A percentile compares a stretch with the other conserved stretches of the same genome.
phyloP scores from a whole-genome alignment of 2,329 filamentous ascomycete species.

The Dryadomyces quercivorus region DNA sequence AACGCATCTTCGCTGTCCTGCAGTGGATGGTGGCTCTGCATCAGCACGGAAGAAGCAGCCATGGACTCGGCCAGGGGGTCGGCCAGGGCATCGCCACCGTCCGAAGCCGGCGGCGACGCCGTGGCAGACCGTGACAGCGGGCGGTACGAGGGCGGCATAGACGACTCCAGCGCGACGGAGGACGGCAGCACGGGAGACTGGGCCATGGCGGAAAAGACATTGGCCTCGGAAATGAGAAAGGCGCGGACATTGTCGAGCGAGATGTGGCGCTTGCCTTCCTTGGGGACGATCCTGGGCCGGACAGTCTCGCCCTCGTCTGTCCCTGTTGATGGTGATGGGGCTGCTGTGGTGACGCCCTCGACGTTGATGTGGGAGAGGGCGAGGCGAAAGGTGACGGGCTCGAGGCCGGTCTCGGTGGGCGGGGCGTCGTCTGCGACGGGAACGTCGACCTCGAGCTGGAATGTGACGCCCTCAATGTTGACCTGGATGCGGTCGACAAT shows the following conservation, averaged over 20 bases:
- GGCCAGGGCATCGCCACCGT: slow-evolving; percentile 3
- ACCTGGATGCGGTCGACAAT: slow-evolving; percentile 61
- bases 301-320: background rate
- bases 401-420: slow-evolving; percentile 17
- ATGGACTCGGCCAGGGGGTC: slow-evolving; percentile 17
- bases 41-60: slow-evolving; percentile 20
- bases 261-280: slow-evolving; percentile 53
- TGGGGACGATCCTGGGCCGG: slow-evolving; percentile 28
- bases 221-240: slow-evolving; percentile 54
- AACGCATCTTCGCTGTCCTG: slow-evolving; percentile 44
- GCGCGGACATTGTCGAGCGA: slow-evolving; percentile 52
- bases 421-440: slow-evolving; percentile 27
- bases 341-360: slow-evolving; percentile 46
- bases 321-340: background rate
- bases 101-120: slow-evolving; percentile 16
- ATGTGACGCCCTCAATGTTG: slow-evolving; percentile 49
- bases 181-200: slow-evolving; percentile 47
- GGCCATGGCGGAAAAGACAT: slow-evolving; percentile 48
- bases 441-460: slow-evolving; percentile 52
- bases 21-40: slow-evolving; percentile 21
- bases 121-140: too few species aligned
- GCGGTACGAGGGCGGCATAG: too few species aligned
- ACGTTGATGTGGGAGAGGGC: slow-evolving; percentile 52
- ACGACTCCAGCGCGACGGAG: slow-evolving; percentile 37
- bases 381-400: slow-evolving; percentile 52